Evolutionary conservation across 2,329 filamentous ascomycete genomes (phyloP).

Genomic region (Fusarium sp.): DNA sequence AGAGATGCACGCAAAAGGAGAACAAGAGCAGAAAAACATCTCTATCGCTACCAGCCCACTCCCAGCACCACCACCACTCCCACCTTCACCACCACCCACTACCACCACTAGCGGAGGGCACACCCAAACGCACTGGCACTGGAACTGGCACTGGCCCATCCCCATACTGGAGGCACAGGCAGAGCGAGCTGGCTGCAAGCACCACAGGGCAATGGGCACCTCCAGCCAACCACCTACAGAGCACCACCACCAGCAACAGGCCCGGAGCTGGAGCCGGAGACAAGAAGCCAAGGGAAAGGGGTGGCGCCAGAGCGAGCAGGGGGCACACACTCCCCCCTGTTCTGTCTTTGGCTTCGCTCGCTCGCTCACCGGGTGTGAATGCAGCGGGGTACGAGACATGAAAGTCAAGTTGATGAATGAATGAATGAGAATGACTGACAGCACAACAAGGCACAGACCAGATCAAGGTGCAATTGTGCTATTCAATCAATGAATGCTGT

Average conservation of each 20-base stretch:
- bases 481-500: neutral
- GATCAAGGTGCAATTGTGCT: slow-evolving; percentile 32
- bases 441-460: slow-evolving; percentile 25
- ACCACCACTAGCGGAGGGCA: slow-evolving; percentile 19
- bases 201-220: neutral
- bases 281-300: slow-evolving; percentile 35
- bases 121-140: slow-evolving; percentile 25
- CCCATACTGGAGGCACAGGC: slow-evolving; percentile 10
- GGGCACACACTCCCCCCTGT: slow-evolving; percentile 4
- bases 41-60: slow-evolving; percentile 13
- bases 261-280: slow-evolving; percentile 42
- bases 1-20: neutral
- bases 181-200: slow-evolving; percentile 13
- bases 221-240: slow-evolving; percentile 1
- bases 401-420: neutral
- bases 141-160: neutral
- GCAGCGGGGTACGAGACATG: slow-evolving; percentile 25
- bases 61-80: slow-evolving; percentile 4
- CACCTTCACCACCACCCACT: neutral
- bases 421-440: slow-evolving; percentile 15
- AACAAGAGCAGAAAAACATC: neutral
- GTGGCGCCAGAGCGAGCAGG: slow-evolving; percentile 27
- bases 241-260: slow-evolving; percentile 29
- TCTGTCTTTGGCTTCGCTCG: neutral
- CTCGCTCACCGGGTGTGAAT: slow-evolving; percentile 15